A percentile compares a stretch with the other conserved stretches of the same genome.
phyloP scores from a whole-genome alignment of 768 basidiomycete species.

The Tephrocybe sp. region DNA sequence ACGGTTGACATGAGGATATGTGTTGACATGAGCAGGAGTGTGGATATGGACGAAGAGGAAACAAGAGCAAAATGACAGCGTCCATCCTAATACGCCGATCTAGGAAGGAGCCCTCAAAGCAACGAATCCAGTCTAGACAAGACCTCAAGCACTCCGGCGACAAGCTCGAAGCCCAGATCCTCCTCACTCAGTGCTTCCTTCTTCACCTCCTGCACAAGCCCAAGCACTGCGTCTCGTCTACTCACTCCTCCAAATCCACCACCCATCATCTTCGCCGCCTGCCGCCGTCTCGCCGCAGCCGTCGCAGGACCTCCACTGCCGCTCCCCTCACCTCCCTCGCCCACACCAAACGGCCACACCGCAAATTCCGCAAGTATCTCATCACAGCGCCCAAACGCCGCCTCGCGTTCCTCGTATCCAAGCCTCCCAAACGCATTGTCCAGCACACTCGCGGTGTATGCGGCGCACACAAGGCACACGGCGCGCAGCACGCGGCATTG shows the following conservation, averaged over 20 bases:
- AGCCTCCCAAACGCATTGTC: constrained; percentile 91
- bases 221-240: constrained; percentile 69
- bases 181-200: constrained; percentile 71
- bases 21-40: neutral
- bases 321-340: constrained; percentile 26
- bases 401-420: constrained; percentile 91
- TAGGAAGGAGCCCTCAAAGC: constrained; percentile 40
- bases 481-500: constrained; percentile 81
- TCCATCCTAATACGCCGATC: too few relatives aligned
- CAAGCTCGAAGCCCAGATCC: constrained; percentile 86
- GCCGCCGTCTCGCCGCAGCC: constrained; percentile 34
- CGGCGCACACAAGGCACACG: constrained; percentile 85
- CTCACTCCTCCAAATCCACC: constrained; percentile 45
- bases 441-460: constrained; percentile 92
- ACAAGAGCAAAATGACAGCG: neutral
- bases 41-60: neutral
- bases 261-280: constrained; percentile 50
- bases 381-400: constrained; percentile 90
- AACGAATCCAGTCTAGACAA: constrained; percentile 90
- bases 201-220: constrained; percentile 70
- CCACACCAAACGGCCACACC: constrained; percentile 80
- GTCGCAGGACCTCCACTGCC: constrained; percentile 19
- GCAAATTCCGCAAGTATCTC: constrained; percentile 92
- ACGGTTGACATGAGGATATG: too few relatives aligned
- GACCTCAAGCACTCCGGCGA: constrained; percentile 92